These are phyloP conservation scores for Kalmusia sp. DNA, from an alignment of 2,329 filamentous ascomycete species.

Conservation along the genomic window DNA sequence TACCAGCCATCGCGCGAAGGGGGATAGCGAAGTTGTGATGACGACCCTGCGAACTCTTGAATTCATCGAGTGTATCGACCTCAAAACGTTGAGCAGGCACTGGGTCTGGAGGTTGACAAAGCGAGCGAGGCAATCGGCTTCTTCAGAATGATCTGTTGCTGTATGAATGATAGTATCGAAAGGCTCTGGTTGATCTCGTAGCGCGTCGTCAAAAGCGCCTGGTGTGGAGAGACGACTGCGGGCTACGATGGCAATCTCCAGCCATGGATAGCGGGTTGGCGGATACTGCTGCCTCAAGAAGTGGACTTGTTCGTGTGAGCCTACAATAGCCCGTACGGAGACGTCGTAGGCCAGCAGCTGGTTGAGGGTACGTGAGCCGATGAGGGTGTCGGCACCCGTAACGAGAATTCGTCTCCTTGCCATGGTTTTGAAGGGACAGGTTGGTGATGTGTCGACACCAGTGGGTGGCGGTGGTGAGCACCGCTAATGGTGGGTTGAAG, in stretches of 20 bases:
- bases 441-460: slow-evolving; percentile 8
- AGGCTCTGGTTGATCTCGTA: slow-evolving; percentile 21
- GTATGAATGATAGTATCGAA: slow-evolving; percentile 38
- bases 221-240: slow-evolving; percentile 19
- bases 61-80: slow-evolving; percentile 23
- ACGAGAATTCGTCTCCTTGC: slow-evolving; percentile 30
- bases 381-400: slow-evolving; percentile 30
- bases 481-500: slow-evolving; percentile 11
- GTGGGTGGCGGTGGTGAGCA: slow-evolving; percentile 10
- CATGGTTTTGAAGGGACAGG: slow-evolving; percentile 18
- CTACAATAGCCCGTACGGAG: slow-evolving; percentile 33
- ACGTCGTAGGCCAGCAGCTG: slow-evolving; percentile 30
- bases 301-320: slow-evolving; percentile 25
- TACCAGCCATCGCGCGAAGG: slow-evolving; percentile 35
- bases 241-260: slow-evolving; percentile 30
- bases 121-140: slow-evolving; percentile 35
- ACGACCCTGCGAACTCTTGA: slow-evolving; percentile 29
- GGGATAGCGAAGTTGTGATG: slow-evolving; percentile 29
- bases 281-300: slow-evolving; percentile 25
- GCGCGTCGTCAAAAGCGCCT: slow-evolving; percentile 26
- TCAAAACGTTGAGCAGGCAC: slow-evolving; percentile 26
- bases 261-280: slow-evolving; percentile 10
- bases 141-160: slow-evolving; percentile 24
- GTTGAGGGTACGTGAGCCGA: slow-evolving; percentile 35
- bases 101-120: slow-evolving; percentile 33